Evolutionary conservation across 2,329 filamentous ascomycete genomes (phyloP).

Genomic region (Phaeosphaeria sp.): DNA sequence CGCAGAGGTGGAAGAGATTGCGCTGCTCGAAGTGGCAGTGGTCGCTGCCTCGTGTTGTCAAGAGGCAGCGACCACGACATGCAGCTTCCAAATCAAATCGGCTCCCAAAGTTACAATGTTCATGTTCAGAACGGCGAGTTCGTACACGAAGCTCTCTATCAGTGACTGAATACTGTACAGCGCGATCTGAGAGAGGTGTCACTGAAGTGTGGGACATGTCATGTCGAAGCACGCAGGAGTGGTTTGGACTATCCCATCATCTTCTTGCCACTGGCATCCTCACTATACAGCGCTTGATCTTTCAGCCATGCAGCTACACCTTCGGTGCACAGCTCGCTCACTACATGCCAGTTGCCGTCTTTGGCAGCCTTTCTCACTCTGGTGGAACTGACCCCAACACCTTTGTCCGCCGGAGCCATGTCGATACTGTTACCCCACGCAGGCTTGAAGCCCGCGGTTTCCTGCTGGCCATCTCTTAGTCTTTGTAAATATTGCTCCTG

Average conservation of each 20-base stretch:
- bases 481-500: slow-evolving; percentile 62
- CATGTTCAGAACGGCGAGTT: too few relatives aligned
- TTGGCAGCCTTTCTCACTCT: slow-evolving; percentile 65
- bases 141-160: too few relatives aligned
- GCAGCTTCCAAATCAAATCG: not conserved
- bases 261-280: slow-evolving; percentile 44
- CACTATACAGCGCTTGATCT: slow-evolving; percentile 62
- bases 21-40: too few relatives aligned
- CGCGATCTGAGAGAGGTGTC: too few relatives aligned
- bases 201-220: too few relatives aligned
- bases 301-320: slow-evolving; percentile 66
- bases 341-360: slow-evolving; percentile 52
- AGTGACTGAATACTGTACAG: too few relatives aligned
- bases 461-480: slow-evolving; percentile 57
- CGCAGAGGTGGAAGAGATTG: too few relatives aligned
- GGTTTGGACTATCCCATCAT: slow-evolving; percentile 37
- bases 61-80: not conserved
- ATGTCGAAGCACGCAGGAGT: not conserved
- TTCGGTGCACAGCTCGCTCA: slow-evolving; percentile 63
- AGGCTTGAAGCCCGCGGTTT: slow-evolving; percentile 60
- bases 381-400: slow-evolving; percentile 63
- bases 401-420: slow-evolving; percentile 61
- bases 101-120: not conserved
- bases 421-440: slow-evolving; percentile 68
- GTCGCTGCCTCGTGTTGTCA: not conserved